Base-by-base conservation (phyloP, 2,329 filamentous ascomycete genomes). In the Cladophialophora yegresii region DNA sequence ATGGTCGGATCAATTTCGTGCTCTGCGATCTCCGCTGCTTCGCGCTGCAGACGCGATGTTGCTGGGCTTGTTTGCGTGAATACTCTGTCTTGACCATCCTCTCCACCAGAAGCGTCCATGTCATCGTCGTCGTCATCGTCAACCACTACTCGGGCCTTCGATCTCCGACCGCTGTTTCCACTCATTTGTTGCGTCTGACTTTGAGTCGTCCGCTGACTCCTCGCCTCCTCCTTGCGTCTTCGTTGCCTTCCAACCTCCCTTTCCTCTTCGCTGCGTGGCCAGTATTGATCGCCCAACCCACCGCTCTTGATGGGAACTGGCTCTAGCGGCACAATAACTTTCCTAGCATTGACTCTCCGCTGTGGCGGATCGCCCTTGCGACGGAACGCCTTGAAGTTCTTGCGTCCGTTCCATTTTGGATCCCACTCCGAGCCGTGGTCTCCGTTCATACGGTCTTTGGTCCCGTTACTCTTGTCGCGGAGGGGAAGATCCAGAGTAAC, bases 381-480 rank as follows among this genome's bases (percentile, higher is more conserved):
- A 23, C 83, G 82, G 73, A 99, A 99, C 71, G 87, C 90, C 76
- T 99, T 99, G 80, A 96, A 99, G 73, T 99, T 98, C 77, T 92
- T 93, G 50, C 93, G 84, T 0, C 93, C 95, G 74, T 97, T 96
- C 95, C 95, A 99, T 45, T 83, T 83, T 0, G 91, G 87, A 69
- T 97, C 86, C 93, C 93, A 97, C 47, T 91, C 83, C 4, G 87
- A 85, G 20, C 82, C 77, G 36, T 75, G 76, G n/a, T 78, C 74
- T 20, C 73, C 75, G 32, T 64, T 63, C 43, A 33, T 55, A 20
- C 57, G 49, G 23, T 36, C 57, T 28, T 33, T 58, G 4, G 54
- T 36, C 58, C 77, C 69, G n/a, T 77, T 72, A 69, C 66, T 70
- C 66, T 58, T 71, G 71, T 71, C 69, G 70, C 67, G 66, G 69